Percentiles rank a stretch among this genome's conserved stretches.
Evolutionary conservation across 2,329 filamentous ascomycete genomes (phyloP).

Genomic region (Corniculantispora saksenae): DNA sequence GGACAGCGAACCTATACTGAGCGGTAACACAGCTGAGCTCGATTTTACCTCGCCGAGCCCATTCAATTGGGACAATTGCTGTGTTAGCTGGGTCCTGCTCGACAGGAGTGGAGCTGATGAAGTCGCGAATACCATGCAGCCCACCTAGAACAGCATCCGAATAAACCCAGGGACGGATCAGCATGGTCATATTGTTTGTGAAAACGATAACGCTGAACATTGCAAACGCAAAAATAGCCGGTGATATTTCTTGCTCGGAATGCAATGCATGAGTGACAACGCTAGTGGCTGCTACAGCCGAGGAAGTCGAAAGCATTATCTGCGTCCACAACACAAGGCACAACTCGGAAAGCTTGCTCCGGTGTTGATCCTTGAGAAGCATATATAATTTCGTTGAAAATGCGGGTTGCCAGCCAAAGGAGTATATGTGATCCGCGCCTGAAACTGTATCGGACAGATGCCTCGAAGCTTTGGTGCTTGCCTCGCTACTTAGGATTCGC

Average conservation of each 20-base stretch:
- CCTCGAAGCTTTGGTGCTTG: not conserved
- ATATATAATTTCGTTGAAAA: constrained; percentile 44
- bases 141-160: too few species aligned
- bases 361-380: too few species aligned
- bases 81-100: not conserved
- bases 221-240: too few species aligned
- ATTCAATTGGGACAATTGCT: constrained; percentile 26
- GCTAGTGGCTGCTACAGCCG: too few species aligned
- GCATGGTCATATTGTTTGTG: too few species aligned
- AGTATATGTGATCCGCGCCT: constrained; percentile 49
- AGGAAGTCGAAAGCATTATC: too few species aligned
- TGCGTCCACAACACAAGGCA: constrained; percentile 49
- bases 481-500: not conserved
- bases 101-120: constrained; percentile 15
- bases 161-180: too few species aligned
- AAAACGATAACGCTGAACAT: too few species aligned
- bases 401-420: constrained; percentile 52
- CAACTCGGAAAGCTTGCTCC: constrained; percentile 33
- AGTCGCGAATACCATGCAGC: constrained; percentile 1
- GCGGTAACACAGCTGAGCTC: constrained; percentile 21
- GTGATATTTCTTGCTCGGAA: too few species aligned
- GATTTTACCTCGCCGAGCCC: constrained; percentile 21
- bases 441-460: constrained; percentile 40
- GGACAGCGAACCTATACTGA: constrained; percentile 19
- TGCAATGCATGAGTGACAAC: too few species aligned